Conservation (phyloP, 1,139 yeast species). For the Pichia sp. region DNA sequence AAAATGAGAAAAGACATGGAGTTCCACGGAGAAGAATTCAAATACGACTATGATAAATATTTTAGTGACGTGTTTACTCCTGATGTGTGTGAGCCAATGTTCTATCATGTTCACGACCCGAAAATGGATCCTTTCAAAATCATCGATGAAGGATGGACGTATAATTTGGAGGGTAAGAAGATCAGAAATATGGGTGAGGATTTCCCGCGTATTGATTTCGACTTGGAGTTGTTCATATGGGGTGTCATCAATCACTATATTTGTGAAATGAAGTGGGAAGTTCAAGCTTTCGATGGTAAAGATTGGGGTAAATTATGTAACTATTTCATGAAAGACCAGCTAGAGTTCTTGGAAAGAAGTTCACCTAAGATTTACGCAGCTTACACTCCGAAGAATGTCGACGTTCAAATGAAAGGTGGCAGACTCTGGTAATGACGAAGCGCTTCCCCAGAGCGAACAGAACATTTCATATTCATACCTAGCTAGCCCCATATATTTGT, state of each 20-base stretch:
- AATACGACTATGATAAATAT: slow-evolving; percentile 18
- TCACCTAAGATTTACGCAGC: slow-evolving; percentile 7
- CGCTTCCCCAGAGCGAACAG: not conserved
- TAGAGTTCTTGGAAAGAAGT: slow-evolving; percentile 10
- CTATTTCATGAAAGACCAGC: slow-evolving; percentile 10
- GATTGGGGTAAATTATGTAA: slow-evolving; percentile 9
- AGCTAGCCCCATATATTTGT: too few species aligned
- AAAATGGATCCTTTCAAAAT: slow-evolving; percentile 22
- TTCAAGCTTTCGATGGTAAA: slow-evolving; percentile 8
- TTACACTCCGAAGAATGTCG: slow-evolving; percentile 5
- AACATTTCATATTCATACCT: too few species aligned
- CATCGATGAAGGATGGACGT: slow-evolving; percentile 15
- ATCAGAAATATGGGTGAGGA: slow-evolving; percentile 22
- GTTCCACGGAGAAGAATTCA: slow-evolving; percentile 12
- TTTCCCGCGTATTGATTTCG: slow-evolving; percentile 18
- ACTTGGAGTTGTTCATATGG: slow-evolving; percentile 22
- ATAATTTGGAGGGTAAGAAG: slow-evolving; percentile 12
- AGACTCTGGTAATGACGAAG: slow-evolving; percentile 4
- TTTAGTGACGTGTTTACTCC: slow-evolving; percentile 16
- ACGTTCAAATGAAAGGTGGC: slow-evolving; percentile 11
- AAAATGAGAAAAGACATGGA: slow-evolving; percentile 12
- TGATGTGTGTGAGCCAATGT: slow-evolving; percentile 17
- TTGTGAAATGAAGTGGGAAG: slow-evolving; percentile 9
- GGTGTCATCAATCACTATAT: slow-evolving; percentile 13
- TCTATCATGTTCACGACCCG: slow-evolving; percentile 26